These are phyloP conservation scores for Sparassis latifolia DNA, from an alignment of 1,284 basidiomycete genomes.

Conservation along the genomic window DNA sequence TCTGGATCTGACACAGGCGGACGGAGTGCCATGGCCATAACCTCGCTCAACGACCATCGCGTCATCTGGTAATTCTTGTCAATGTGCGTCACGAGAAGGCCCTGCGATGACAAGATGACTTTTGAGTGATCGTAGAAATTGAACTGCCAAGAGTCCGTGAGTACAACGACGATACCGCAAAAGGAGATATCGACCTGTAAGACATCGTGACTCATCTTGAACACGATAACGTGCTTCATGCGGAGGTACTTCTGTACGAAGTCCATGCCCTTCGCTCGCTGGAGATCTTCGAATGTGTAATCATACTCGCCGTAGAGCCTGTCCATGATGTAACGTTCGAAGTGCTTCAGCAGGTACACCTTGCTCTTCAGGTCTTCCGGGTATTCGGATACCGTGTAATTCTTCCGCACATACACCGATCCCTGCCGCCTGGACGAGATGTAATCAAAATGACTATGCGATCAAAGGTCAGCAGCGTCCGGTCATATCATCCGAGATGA, in stretches of 20 bases:
- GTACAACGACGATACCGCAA: background rate
- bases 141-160: constrained; percentile 53
- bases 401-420: constrained; percentile 64
- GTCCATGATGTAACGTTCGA: constrained; percentile 89
- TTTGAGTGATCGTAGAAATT: constrained; percentile 99
- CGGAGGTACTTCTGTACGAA: constrained; percentile 95
- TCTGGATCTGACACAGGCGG: constrained; percentile 39
- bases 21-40: constrained; percentile 57
- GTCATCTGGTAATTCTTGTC: constrained; percentile 82
- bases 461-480: constrained; percentile 8
- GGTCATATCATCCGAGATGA: background rate
- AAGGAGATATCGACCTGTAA: constrained; percentile 59
- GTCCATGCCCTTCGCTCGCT: constrained; percentile 76
- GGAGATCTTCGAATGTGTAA: constrained; percentile 72
- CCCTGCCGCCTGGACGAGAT: constrained; percentile 61
- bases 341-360: constrained; percentile 87
- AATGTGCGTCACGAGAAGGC: constrained; percentile 80
- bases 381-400: constrained; percentile 53
- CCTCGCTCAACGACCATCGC: constrained; percentile 67
- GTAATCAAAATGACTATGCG: constrained; percentile 76
- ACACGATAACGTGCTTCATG: constrained; percentile 96
- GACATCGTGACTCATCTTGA: constrained; percentile 91
- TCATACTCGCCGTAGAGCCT: constrained; percentile 76
- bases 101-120: constrained; percentile 79
- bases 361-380: constrained; percentile 81